Percentiles rank a stretch among this genome's conserved stretches.
Evolutionary conservation across 495 filamentous ascomycete species (phyloP).

Genomic region (Penicillium salamii): DNA sequence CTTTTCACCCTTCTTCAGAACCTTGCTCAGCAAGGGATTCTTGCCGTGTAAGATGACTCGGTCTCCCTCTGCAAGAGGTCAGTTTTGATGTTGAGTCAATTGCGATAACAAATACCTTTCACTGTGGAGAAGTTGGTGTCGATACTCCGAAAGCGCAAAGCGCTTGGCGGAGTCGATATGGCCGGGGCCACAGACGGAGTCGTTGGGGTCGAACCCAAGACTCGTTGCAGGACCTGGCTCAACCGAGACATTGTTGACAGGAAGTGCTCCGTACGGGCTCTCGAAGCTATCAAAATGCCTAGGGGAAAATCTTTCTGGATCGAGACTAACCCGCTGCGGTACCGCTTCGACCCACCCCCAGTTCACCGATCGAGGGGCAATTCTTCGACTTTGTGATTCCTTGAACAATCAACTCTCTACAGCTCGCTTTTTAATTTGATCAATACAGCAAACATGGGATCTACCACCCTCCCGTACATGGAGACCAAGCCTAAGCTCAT

Average conservation of each 20-base stretch:
- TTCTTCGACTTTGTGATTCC: conserved; percentile 2
- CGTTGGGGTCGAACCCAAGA: conserved; percentile 20
- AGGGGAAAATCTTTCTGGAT: conserved; percentile 15
- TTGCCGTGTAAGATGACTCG: conserved; percentile 52
- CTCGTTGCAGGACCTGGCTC: conserved; percentile 33
- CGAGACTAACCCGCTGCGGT: conserved; percentile 13
- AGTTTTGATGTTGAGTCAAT: neutral
- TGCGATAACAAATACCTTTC: conserved; percentile 26
- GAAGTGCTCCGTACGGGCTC: neutral
- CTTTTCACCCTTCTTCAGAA: conserved; percentile 44
- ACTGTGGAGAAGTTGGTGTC: conserved; percentile 43
- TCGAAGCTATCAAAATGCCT: conserved; percentile 11
- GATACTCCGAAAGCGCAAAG: conserved; percentile 26
- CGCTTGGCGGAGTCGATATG: no score
- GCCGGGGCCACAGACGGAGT: conserved; percentile 5
- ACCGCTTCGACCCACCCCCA: conserved; percentile 9
- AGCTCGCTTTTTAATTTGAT: conserved; percentile 4
- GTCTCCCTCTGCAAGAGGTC: conserved; percentile 51
- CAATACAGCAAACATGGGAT: conserved; percentile 27
- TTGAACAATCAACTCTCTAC: neutral
- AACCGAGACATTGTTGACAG: conserved; percentile 36
- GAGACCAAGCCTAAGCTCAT: conserved; percentile 74
- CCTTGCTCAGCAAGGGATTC: conserved; percentile 48
- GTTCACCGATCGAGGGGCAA: conserved; percentile 17
- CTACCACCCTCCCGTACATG: conserved; percentile 47